Evolutionary conservation across 1,284 basidiomycete species (phyloP).

Genomic region (Sphaerobolus stellatus): DNA sequence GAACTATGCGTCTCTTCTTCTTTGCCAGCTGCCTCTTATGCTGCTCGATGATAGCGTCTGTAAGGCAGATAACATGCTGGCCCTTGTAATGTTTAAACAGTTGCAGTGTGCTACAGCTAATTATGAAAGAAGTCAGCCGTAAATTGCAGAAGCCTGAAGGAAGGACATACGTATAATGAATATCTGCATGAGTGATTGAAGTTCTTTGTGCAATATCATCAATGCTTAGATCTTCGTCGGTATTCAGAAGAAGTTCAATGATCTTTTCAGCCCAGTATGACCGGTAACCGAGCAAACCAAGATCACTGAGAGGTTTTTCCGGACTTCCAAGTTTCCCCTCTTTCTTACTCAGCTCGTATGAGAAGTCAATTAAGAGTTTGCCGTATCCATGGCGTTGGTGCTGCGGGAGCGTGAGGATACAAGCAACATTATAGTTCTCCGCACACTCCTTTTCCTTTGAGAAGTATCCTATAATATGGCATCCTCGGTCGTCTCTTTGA

Average conservation of each 20-base stretch:
- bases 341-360: constrained; percentile 96
- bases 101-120: constrained; percentile 88
- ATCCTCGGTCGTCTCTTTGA: constrained; percentile 86
- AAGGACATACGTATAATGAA: constrained; percentile 91
- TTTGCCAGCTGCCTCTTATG: constrained; percentile 86
- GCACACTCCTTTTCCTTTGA: constrained; percentile 99
- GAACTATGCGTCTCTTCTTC: constrained; percentile 75
- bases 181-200: constrained; percentile 93
- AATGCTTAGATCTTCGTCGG: constrained; percentile 80
- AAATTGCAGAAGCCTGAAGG: constrained; percentile 12
- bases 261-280: constrained; percentile 99
- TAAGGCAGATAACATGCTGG: constrained; percentile 90
- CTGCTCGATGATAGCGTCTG: constrained; percentile 88
- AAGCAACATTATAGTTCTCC: constrained; percentile 98
- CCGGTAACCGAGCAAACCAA: constrained; percentile 91
- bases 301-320: constrained; percentile 95
- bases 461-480: constrained; percentile 97
- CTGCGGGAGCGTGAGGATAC: constrained; percentile 96
- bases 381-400: constrained; percentile 97
- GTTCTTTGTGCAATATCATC: constrained; percentile 98
- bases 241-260: constrained; percentile 83
- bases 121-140: constrained; percentile 3
- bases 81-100: constrained; percentile 97
- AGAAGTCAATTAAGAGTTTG: constrained; percentile 95
- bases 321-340: constrained; percentile 95